These are phyloP conservation scores for Entoloma clypeatum DNA, from an alignment of 1,284 basidiomycete species.

Conservation along the genomic window DNA sequence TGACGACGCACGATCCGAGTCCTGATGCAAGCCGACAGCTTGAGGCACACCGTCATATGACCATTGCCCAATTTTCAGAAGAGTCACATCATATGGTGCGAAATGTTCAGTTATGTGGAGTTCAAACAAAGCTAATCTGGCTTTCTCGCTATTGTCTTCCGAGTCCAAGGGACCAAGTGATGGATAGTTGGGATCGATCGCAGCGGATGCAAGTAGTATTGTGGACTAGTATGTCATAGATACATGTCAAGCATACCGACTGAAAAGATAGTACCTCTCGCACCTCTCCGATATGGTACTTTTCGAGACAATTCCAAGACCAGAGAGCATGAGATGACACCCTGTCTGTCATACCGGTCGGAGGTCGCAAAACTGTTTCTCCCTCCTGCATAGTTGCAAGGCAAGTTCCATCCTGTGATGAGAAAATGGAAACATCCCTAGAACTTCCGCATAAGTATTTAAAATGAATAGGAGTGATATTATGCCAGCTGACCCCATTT, in stretches of 20 bases:
- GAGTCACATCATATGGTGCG: conserved; percentile 33
- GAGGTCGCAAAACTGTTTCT: conserved; percentile 22
- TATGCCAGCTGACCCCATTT: conserved; percentile 46
- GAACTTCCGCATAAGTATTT: conserved; percentile 9
- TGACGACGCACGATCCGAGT: conserved; percentile 41
- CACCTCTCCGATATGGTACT: conserved; percentile 44
- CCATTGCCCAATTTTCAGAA: conserved; percentile 56
- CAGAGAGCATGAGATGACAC: conserved; percentile 37
- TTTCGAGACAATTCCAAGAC: conserved; percentile 45
- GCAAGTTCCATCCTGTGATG: conserved; percentile 42
- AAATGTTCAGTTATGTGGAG: conserved; percentile 34
- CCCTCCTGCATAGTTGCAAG: conserved; percentile 30
- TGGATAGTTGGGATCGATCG: conserved; percentile 36
- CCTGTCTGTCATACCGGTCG: conserved; percentile 26
- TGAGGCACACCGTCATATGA: conserved; percentile 44
- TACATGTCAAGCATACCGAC: conserved; percentile 11
- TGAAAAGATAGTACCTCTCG: conserved; percentile 12
- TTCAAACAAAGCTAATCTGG: conserved; percentile 47
- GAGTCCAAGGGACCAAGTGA: conserved; percentile 29
- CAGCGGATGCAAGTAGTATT: conserved; percentile 43
- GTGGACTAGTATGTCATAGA: conserved; percentile 26
- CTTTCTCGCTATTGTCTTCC: conserved; percentile 36
- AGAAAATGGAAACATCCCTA: conserved; percentile 43
- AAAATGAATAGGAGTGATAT: neutral
- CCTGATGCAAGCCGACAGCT: conserved; percentile 42